Evolutionary conservation across 345 rosid genomes (phyloP).

Genomic region (Brassica rapa): DNA sequence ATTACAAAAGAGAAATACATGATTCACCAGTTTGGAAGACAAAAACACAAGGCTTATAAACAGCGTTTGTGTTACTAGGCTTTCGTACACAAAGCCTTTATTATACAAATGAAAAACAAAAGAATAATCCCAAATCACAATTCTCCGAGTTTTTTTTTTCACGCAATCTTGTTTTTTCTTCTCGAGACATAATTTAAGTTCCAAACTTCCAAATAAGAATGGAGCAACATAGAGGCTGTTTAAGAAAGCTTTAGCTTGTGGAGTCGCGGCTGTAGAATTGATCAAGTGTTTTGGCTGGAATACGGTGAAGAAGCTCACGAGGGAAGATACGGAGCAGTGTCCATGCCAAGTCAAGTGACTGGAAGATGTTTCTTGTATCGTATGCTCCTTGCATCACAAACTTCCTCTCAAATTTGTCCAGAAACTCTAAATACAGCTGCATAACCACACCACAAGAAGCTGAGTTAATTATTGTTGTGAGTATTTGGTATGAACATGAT

Average conservation of each 20-base stretch:
- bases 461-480: not conserved
- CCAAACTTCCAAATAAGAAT: conserved; percentile 12
- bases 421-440: conserved; percentile 78
- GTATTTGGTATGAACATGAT: not conserved
- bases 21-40: conserved; percentile 19
- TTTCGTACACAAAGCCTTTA: conserved; percentile 32
- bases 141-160: conserved; percentile 11
- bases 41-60: conserved; percentile 16
- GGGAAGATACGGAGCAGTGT: conserved; percentile 95
- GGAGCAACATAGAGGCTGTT: conserved; percentile 7
- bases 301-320: conserved; percentile 94
- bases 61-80: conserved; percentile 10
- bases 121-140: conserved; percentile 23
- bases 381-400: conserved; percentile 93
- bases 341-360: conserved; percentile 94
- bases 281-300: conserved; percentile 93
- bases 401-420: conserved; percentile 94
- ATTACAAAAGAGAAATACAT: conserved; percentile 25
- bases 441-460: conserved; percentile 4
- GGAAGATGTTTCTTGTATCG: conserved; percentile 91
- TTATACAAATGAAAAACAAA: conserved; percentile 22
- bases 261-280: conserved; percentile 78
- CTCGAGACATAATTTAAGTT: conserved; percentile 4
- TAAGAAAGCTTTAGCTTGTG: conserved; percentile 13
- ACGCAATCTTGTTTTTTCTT: conserved; percentile 21